Base-by-base conservation (phyloP, 2,329 filamentous ascomycete species). In the Ophiostoma novo-ulmi region DNA sequence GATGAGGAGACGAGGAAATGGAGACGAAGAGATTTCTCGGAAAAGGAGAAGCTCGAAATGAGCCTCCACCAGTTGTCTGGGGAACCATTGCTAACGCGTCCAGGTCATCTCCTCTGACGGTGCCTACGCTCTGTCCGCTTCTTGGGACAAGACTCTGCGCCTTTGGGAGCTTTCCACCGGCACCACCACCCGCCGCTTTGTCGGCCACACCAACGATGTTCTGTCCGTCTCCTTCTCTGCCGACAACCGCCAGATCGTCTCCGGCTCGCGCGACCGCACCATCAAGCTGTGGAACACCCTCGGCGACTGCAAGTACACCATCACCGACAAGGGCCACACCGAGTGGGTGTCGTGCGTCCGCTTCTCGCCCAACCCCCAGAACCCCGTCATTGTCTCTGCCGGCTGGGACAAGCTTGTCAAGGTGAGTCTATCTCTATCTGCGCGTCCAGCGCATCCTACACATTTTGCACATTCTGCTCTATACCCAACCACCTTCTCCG, bases 211-310 rank as follows among this genome's bases (percentile, higher is more conserved):
- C 88, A 97, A 97, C 88, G 95, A 98, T 81, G 94, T 99, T 79
- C 93, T 98, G 82, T 98, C 94, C 83, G 95, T 99, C 83, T 97
- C 94, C 78, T 99, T 99, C 92, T 98, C 95, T 79, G 95, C 95
- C 89, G 95, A 99, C 88, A 98, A 98, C 92, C 92, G 95, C 82
- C 95, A 98, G 89, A 98, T 99, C 84, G 95, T 98, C 80, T 98
- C 95, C 77, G 95, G 94, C 77, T 98, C 95, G 76, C 94, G 95
- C 83, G 95, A 99, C 88, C 91, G 93, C 83, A 93, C 92, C 81
- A 98, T 99, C 89, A 99, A 98, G 92, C 91, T 99, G 80, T 99
- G 95, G 95, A 99, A 99, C 89, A 99, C 95, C 79, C 93, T 99
- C 77, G 95, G 95, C 85, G 95, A 99, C 90, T 99, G 95, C 94